Conservation (phyloP, 176 grass and related monocot species). For the Tillandsia fasciculata region DNA sequence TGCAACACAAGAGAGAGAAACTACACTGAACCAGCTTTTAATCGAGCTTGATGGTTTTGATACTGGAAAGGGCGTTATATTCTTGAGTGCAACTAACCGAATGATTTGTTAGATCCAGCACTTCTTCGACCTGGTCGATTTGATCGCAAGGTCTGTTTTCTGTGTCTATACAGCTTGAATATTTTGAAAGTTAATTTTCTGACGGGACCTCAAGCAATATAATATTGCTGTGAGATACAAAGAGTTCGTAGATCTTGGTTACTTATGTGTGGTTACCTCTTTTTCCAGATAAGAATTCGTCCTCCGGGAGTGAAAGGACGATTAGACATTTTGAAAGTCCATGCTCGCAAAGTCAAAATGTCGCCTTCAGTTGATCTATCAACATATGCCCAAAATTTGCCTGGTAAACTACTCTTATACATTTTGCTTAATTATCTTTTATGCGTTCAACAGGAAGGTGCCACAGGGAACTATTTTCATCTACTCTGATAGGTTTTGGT, state of each 20-base stretch:
- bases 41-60: conserved; percentile 42
- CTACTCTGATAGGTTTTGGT: neutral
- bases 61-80: conserved; percentile 34
- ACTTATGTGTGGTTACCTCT: neutral
- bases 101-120: conserved; percentile 35
- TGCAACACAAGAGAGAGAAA: conserved; percentile 30
- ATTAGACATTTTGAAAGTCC: conserved; percentile 32
- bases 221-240: neutral
- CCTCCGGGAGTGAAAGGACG: conserved; percentile 23
- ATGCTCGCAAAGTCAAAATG: conserved; percentile 33
- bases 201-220: neutral
- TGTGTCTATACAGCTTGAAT: neutral
- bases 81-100: conserved; percentile 30
- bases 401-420: neutral
- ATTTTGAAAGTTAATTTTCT: neutral
- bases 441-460: neutral
- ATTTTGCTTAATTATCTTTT: neutral
- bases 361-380: conserved; percentile 26
- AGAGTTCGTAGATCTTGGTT: no score
- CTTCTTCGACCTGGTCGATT: conserved; percentile 34
- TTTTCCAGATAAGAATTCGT: conserved; percentile 26
- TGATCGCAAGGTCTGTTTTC: conserved; percentile 35
- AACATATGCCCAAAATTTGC: conserved; percentile 28
- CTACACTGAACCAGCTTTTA: conserved; percentile 30
- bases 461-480: neutral